Conservation (phyloP, 345 rosid species). For the Hevea brasiliensis region DNA sequence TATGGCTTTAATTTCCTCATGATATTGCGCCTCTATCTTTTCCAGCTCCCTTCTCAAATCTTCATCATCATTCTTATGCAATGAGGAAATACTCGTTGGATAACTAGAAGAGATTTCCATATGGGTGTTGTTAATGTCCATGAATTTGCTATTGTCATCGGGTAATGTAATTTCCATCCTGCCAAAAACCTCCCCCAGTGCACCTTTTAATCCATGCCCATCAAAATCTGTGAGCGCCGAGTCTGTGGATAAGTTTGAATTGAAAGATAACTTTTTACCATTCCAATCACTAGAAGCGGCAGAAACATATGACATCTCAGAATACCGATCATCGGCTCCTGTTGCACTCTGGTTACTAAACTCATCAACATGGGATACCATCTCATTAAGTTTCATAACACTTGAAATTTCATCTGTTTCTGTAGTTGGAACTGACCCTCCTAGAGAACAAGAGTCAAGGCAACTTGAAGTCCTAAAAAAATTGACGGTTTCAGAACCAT, state of each 20-base stretch:
- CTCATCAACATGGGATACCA: slow-evolving; percentile 14
- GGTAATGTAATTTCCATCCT: slow-evolving; percentile 12
- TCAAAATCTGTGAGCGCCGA: slow-evolving; percentile 21
- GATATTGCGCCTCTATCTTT: slow-evolving; percentile 17
- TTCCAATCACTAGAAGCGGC: slow-evolving; percentile 42
- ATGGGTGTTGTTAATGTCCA: not conserved
- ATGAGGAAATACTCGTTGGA: not conserved
- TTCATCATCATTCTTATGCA: not conserved
- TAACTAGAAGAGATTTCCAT: not conserved
- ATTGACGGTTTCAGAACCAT: slow-evolving; percentile 26
- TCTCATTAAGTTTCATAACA: slow-evolving; percentile 27
- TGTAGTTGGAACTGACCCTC: slow-evolving; percentile 17
- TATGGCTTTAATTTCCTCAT: slow-evolving; percentile 12
- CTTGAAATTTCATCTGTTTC: slow-evolving; percentile 17
- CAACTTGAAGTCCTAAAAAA: slow-evolving; percentile 26
- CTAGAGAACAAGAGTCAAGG: slow-evolving; percentile 3
- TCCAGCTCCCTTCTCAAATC: slow-evolving; percentile 11
- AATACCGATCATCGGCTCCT: slow-evolving; percentile 32
- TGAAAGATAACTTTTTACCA: slow-evolving; percentile 30
- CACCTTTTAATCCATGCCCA: slow-evolving; percentile 8
- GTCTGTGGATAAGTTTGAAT: slow-evolving; percentile 34
- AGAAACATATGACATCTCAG: slow-evolving; percentile 44
- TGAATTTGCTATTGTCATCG: slow-evolving; percentile 9
- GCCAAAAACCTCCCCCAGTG: not conserved
- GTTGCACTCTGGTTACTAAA: slow-evolving; percentile 8